Evolutionary conservation across 495 filamentous ascomycete species (phyloP), one percentile per base, ranked within the genome.

Genomic region (Thermochaetoides thermophila): DNA sequence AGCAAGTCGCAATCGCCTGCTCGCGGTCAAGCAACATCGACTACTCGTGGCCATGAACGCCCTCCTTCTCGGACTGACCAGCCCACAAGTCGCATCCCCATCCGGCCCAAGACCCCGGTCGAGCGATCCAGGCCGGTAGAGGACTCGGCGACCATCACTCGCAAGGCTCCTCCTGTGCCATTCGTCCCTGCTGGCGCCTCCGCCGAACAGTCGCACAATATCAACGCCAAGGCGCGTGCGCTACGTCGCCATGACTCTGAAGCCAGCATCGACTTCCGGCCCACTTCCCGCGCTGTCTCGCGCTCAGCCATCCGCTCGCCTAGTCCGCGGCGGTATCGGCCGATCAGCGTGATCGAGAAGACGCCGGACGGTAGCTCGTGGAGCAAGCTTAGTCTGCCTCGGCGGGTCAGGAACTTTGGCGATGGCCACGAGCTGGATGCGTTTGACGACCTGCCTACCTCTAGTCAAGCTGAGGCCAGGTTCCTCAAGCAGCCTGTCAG

Each of bases 381-480:
- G 59, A 49, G 60, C 25, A 74, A 75, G 17, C 57, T 94, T 25
- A 82, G 68, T 38, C 75, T 78, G 50, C 86, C 84, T 3, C 71
- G 73, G 17, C 69, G 73, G 24, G 66, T 73, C 35, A 73, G 77
- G 19, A 74, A 83, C 46, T 97, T 87, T 57, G 89, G 89, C 4
- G 84, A 94, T 56, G 89, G 89, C 14, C 81, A 71, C 24, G 89
- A 97, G 52, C 60, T 97, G 18, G 87, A 95, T 38, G 71, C 69
- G 9, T 96, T 97, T 52, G 89, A 96, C 45, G 89, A 97, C 57
- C 60, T 97, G 31, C 91, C 91, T 9, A 96, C 84, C 1, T 94
- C 84, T 17, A 76, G 67, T 3, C 70, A 78, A 26, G 71, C 74
- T 12, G 89, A 97, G 51, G 79, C 72, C 34, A 78, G 71, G 48